Percentiles rank a stretch among this genome's conserved stretches.
These are phyloP conservation scores for Chaetomium fimeti DNA, from an alignment of 495 filamentous ascomycete genomes.

Conservation along the genomic window DNA sequence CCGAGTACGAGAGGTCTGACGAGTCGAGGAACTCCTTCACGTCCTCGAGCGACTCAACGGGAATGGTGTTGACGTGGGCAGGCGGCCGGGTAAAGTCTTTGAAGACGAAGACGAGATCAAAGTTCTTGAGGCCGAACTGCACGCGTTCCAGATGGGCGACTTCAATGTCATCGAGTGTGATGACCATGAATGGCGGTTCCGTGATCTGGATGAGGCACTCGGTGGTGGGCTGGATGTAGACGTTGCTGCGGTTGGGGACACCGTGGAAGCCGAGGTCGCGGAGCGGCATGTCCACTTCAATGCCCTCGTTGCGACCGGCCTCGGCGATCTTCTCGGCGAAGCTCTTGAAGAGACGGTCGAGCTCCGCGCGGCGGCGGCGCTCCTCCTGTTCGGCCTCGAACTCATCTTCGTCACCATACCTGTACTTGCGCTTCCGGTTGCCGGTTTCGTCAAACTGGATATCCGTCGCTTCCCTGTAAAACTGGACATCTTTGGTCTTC, in stretches of 20 bases:
- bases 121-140: constrained; percentile 98
- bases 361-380: constrained; percentile 78
- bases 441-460: constrained; percentile 99
- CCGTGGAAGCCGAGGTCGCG: constrained; percentile 95
- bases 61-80: constrained; percentile 96
- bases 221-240: constrained; percentile 91
- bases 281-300: constrained; percentile 94
- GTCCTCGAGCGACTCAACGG: constrained; percentile 87
- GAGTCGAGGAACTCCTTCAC: constrained; percentile 98
- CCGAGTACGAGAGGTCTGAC: constrained; percentile 88
- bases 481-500: constrained; percentile 97
- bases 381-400: constrained; percentile 99
- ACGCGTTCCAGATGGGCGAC: constrained; percentile 95
- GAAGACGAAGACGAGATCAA: constrained; percentile 96
- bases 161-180: constrained; percentile 94
- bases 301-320: constrained; percentile 75
- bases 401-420: constrained; percentile 98
- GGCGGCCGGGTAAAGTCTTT: constrained; percentile 89
- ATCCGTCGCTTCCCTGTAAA: constrained; percentile 96
- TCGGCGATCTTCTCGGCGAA: constrained; percentile 98
- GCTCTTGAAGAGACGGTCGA: constrained; percentile 92
- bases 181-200: constrained; percentile 92
- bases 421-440: constrained; percentile 93
- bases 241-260: constrained; percentile 91
- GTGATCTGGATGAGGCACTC: constrained; percentile 98